A percentile compares a stretch with the other conserved stretches of the same genome.
These are phyloP conservation scores for Dictyophora rubrovolvata DNA, from an alignment of 768 basidiomycete genomes.

Conservation along the genomic window DNA sequence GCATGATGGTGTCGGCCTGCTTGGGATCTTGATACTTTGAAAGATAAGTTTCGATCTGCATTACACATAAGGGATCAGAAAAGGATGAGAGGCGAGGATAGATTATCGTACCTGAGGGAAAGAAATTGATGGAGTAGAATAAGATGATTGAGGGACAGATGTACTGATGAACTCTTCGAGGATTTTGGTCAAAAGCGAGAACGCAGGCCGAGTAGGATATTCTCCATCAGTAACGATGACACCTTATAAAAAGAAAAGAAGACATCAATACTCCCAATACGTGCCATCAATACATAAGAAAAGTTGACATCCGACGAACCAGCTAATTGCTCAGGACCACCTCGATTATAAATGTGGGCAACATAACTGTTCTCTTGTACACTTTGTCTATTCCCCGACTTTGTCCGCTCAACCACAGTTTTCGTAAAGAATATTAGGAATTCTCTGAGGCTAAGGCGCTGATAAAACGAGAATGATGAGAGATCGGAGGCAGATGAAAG, in stretches of 20 bases:
- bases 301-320: constrained; percentile 36
- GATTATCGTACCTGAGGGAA: constrained; percentile 37
- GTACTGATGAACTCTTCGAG: constrained; percentile 87
- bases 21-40: constrained; percentile 94
- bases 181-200: constrained; percentile 86
- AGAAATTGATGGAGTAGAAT: constrained; percentile 56
- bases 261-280: no score
- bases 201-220: constrained; percentile 93
- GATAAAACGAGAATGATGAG: constrained; percentile 90
- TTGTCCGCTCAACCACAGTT: constrained; percentile 85
- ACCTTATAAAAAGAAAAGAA: constrained; percentile 32
- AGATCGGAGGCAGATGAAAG: constrained; percentile 70
- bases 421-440: constrained; percentile 92
- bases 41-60: constrained; percentile 61
- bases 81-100: no score
- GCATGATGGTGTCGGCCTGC: constrained; percentile 97
- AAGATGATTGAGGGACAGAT: constrained; percentile 66
- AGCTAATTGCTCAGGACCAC: constrained; percentile 75
- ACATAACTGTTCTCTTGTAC: constrained; percentile 90
- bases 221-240: constrained; percentile 93
- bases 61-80: no score
- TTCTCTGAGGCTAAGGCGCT: constrained; percentile 76
- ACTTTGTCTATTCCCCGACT: constrained; percentile 81
- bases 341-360: constrained; percentile 88
- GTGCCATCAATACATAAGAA: no score